Evolutionary conservation across 139 green algal genomes (phyloP).

Genomic region (Coccomyxa sp.): DNA sequence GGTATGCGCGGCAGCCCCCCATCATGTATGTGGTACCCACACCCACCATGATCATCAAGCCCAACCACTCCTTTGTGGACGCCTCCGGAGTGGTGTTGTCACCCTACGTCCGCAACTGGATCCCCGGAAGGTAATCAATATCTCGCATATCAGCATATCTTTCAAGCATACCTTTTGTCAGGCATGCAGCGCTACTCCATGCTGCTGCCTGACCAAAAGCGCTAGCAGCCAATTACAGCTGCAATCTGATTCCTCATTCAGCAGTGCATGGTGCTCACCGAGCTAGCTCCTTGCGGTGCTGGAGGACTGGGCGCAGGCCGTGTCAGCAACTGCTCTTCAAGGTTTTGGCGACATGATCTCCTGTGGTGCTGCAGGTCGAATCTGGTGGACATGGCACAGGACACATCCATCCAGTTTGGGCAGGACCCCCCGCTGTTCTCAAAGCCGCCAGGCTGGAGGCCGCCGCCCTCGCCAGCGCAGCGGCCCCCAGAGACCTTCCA

Average conservation of each 20-base stretch:
- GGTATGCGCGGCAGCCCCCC: constrained; percentile 65
- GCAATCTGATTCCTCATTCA: too few relatives aligned
- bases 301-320: neutral
- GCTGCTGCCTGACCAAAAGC: too few relatives aligned
- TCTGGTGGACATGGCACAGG: constrained; percentile 47
- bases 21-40: constrained; percentile 82
- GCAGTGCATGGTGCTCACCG: too few relatives aligned
- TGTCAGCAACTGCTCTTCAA: neutral
- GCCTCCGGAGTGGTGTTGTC: constrained; percentile 51
- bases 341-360: constrained; percentile 5
- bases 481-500: constrained; percentile 14
- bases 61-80: constrained; percentile 72
- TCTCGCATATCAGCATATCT: too few relatives aligned
- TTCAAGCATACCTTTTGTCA: too few relatives aligned
- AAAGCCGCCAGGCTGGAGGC: constrained; percentile 43
- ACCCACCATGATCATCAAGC: constrained; percentile 87
- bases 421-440: constrained; percentile 80
- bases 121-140: constrained; percentile 6
- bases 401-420: constrained; percentile 76
- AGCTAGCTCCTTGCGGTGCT: too few relatives aligned
- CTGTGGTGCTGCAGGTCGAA: constrained; percentile 28
- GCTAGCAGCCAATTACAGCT: too few relatives aligned
- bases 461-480: constrained; percentile 2
- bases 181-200: too few relatives aligned
- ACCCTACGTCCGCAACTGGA: constrained; percentile 44